These are phyloP conservation scores for Crithidia bombi DNA, from an alignment of 208 protist genomes.

Conservation along the genomic window DNA sequence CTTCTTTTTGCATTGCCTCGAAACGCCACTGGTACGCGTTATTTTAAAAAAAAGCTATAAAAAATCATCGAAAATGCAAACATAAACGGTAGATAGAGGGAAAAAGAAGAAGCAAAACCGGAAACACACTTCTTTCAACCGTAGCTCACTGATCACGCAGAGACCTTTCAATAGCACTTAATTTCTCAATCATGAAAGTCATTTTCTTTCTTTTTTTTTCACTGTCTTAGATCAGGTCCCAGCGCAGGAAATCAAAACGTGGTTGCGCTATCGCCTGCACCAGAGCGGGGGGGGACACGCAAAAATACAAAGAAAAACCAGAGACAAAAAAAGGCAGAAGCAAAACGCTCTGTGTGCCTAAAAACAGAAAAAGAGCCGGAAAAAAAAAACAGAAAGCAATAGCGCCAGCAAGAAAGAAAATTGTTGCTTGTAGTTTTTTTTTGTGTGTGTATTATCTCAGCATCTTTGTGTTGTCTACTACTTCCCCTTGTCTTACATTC, in stretches of 20 bases:
- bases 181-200: too few species aligned
- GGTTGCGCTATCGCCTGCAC: too few species aligned
- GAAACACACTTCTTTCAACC: neutral
- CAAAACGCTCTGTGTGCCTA: neutral
- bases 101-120: neutral
- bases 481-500: too few species aligned
- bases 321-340: neutral
- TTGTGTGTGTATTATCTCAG: neutral
- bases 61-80: neutral
- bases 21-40: neutral
- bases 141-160: conserved; percentile 5
- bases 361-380: neutral
- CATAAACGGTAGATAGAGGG: too few species aligned
- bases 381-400: neutral
- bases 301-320: too few species aligned
- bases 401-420: neutral
- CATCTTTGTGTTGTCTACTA: neutral
- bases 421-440: neutral
- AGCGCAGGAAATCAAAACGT: too few species aligned
- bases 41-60: neutral
- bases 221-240: too few species aligned
- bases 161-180: too few species aligned
- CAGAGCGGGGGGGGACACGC: too few species aligned
- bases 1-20: neutral
- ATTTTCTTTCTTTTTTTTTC: neutral